These are phyloP conservation scores for Saccharomycopsis malanga DNA, from an alignment of 805 yeast species.

Conservation along the genomic window DNA sequence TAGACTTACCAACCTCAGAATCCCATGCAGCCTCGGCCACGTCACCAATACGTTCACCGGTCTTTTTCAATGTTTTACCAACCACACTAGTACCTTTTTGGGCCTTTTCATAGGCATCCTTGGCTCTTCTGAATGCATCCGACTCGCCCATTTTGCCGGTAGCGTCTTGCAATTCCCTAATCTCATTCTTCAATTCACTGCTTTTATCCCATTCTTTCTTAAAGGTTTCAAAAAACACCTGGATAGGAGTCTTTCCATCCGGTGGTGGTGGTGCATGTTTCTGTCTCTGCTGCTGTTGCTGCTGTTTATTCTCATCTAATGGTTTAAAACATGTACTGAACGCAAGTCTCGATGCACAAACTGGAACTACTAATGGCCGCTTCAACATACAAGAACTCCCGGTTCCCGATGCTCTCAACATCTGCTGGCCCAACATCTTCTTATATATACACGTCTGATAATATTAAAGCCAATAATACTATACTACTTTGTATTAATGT, in stretches of 20 bases:
- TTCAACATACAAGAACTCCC: no score
- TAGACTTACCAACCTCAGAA: conserved; percentile 81
- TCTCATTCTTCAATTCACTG: conserved; percentile 81
- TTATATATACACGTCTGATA: no score
- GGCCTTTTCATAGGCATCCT: conserved; percentile 85
- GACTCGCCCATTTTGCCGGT: conserved; percentile 91
- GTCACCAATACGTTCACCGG: conserved; percentile 90
- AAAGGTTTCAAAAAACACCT: conserved; percentile 90
- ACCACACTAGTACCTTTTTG: conserved; percentile 65
- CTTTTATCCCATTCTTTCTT: conserved; percentile 86
- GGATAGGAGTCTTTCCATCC: conserved; percentile 61
- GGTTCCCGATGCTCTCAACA: no score
- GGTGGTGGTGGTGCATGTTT: conserved; percentile 27
- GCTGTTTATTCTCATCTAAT: background rate
- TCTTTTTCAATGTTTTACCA: conserved; percentile 67
- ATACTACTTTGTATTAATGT: no score
- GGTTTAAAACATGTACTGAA: no score
- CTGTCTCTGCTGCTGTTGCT: background rate
- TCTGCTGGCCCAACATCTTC: no score
- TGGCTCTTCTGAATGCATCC: conserved; percentile 87
- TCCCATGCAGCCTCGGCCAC: conserved; percentile 95
- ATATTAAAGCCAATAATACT: no score
- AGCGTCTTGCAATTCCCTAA: conserved; percentile 92
- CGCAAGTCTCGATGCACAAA: no score
- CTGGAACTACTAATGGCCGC: no score